Evolutionary conservation across 2,329 filamentous ascomycete genomes (phyloP).

Genomic region (Colletotrichum sp.): DNA sequence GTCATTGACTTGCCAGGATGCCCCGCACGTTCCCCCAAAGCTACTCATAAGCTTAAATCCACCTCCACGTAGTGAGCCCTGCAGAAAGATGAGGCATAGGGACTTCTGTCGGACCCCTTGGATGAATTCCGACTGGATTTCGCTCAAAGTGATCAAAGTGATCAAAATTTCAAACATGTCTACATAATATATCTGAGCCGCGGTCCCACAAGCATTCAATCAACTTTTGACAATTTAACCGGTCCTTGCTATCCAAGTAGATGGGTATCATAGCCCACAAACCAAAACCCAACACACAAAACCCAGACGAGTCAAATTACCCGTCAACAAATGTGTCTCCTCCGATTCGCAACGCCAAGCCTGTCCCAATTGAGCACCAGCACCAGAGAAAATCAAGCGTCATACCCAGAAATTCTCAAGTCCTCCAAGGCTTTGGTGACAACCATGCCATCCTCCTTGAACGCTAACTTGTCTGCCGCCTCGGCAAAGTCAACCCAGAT

Average conservation of each 20-base stretch:
- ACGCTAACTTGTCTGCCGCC: slow-evolving; percentile 25
- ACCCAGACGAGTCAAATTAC: background rate
- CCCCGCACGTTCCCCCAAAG: background rate
- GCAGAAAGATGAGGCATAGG: background rate
- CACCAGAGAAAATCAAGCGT: slow-evolving; percentile 18
- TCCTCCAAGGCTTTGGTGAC: slow-evolving; percentile 30
- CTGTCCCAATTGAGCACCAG: background rate
- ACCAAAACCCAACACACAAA: background rate
- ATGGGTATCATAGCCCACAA: background rate
- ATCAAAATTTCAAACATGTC: background rate
- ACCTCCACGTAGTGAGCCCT: background rate
- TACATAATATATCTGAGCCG: background rate
- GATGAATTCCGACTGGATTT: background rate
- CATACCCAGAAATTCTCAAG: slow-evolving; percentile 29
- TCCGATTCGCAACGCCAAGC: background rate
- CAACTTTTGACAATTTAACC: background rate
- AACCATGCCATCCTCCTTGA: slow-evolving; percentile 26
- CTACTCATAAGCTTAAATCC: background rate
- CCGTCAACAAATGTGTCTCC: background rate
- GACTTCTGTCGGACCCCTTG: background rate
- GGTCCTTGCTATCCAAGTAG: background rate
- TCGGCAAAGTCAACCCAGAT: slow-evolving; percentile 29
- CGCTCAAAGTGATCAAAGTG: background rate
- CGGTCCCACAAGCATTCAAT: background rate
- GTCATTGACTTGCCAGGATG: background rate